Conservation (phyloP, 2,329 filamentous ascomycete genomes). For the Sphaerulina vaccinii region DNA sequence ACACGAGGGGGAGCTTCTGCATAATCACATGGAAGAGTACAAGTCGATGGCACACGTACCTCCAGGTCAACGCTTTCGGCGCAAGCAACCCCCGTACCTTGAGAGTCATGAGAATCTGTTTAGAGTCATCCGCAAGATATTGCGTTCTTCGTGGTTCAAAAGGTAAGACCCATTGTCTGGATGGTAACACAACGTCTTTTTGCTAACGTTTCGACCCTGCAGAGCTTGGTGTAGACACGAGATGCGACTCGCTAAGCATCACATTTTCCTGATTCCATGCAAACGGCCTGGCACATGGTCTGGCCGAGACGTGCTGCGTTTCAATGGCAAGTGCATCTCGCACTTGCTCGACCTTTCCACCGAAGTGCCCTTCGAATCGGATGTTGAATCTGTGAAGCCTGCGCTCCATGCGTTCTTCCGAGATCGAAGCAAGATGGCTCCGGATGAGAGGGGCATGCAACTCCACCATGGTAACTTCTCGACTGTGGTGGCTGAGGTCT, state of each 20-base stretch:
- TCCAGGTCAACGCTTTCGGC: conserved; percentile 34
- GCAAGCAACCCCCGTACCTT: conserved; percentile 35
- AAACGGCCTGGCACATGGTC: conserved; percentile 23
- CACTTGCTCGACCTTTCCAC: conserved; percentile 42
- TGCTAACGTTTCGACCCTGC: background rate
- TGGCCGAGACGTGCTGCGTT: conserved; percentile 36
- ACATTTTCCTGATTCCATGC: conserved; percentile 45
- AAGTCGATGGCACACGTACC: conserved; percentile 32
- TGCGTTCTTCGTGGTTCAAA: conserved; percentile 45
- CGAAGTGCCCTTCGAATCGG: conserved; percentile 35
- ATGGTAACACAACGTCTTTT: background rate
- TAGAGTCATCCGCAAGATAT: conserved; percentile 38
- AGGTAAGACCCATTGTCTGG: conserved; percentile 20
- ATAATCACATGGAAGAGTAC: conserved; percentile 43
- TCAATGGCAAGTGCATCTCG: conserved; percentile 44
- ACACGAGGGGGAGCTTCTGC: conserved; percentile 40
- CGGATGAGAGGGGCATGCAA: conserved; percentile 24
- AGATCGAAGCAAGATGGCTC: conserved; percentile 32
- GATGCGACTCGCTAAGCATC: conserved; percentile 42
- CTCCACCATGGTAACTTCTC: conserved; percentile 38
- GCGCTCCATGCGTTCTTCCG: conserved; percentile 38
- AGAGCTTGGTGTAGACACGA: conserved; percentile 47
- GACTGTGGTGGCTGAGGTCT: conserved; percentile 41
- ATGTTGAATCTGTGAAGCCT: conserved; percentile 36
- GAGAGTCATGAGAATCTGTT: conserved; percentile 35